phyloP scores from a whole-genome alignment of 257 asterid genomes.

The Solanum chiquidenum region DNA sequence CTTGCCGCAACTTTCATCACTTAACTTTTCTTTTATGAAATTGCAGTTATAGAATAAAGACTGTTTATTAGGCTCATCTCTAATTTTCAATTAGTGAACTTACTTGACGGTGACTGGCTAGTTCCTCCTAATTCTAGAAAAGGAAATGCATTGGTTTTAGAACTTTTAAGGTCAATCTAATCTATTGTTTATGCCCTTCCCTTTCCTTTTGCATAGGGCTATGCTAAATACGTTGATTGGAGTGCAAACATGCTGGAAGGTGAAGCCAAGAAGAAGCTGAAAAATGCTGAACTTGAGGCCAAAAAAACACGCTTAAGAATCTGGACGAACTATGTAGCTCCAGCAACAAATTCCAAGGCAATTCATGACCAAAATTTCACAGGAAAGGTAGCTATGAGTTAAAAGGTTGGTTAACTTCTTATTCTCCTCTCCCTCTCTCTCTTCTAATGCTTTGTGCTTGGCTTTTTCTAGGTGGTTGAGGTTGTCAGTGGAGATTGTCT shows the following conservation, averaged over 20 bases:
- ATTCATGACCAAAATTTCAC: slow-evolving; percentile 92
- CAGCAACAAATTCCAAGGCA: slow-evolving; percentile 82
- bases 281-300: slow-evolving; percentile 81
- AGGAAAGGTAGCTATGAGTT: slow-evolving; percentile 53
- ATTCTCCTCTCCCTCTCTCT: neutral
- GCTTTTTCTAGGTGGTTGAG: slow-evolving; percentile 71
- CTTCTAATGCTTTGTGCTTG: neutral
- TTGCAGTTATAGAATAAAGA: neutral
- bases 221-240: slow-evolving; percentile 88
- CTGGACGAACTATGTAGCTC: slow-evolving; percentile 88
- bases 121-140: neutral
- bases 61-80: neutral
- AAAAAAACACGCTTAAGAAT: slow-evolving; percentile 65
- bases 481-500: slow-evolving; percentile 78
- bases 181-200: neutral
- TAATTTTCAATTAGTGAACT: neutral
- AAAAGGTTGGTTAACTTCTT: neutral
- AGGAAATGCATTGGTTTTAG: neutral
- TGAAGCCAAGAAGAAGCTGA: slow-evolving; percentile 61
- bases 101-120: neutral
- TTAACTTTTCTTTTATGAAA: neutral
- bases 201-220: slow-evolving; percentile 39
- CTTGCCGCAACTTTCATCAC: neutral
- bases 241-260: slow-evolving; percentile 79
- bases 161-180: neutral